Evolutionary conservation across 2,329 filamentous ascomycete species (phyloP), one percentile per base, ranked within the genome.

Genomic region (Hansfordia pulvinata): DNA sequence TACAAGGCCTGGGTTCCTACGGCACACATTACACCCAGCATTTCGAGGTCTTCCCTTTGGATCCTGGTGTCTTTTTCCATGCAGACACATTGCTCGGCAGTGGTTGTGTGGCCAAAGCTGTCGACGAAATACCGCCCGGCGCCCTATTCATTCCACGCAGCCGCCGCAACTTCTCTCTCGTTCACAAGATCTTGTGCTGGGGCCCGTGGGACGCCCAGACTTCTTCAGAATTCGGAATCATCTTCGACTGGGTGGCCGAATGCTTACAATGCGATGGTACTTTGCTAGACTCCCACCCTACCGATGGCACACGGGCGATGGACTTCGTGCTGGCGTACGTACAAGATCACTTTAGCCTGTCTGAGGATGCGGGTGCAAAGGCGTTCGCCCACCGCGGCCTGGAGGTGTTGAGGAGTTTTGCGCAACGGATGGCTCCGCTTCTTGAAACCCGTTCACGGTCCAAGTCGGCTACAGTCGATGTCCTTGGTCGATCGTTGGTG

Each of bases 171-270:
- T 62, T 69, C 30, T 44, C 47, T 17, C 44, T 76, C 6, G 64
- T 57, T 9, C 54, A 58, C 6, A 59, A 64, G 30, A 41, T 42
- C 1, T 53, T 76, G 5, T 47, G 47, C 30, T 77, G 73, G 72
- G 58, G 56, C 6, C 23, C 36, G 3, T 77, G 73, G 72, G 53
- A 69, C 35, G 62, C 64, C 8, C 56, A 56, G 17, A 58, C 62
- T 3, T 76, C 72, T 2, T 75, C 71, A 4, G 70, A 77, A 36
- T 37, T 76, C 12, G 71, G 72, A 3, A 54, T 76, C 20, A 47
- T 73, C n/a, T 52, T 74, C 31, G 72, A 77, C 43, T 69, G 61
- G 44, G 49, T 76, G 17, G n/a, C n/a, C n/a, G n/a, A n/a, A n/a
- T n/a, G n/a, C n/a, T n/a, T n/a, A n/a, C n/a, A n/a, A n/a, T n/a